Evolutionary conservation across 352 stramenopile species (phyloP).

Genomic region (Phytophthora multivora): DNA sequence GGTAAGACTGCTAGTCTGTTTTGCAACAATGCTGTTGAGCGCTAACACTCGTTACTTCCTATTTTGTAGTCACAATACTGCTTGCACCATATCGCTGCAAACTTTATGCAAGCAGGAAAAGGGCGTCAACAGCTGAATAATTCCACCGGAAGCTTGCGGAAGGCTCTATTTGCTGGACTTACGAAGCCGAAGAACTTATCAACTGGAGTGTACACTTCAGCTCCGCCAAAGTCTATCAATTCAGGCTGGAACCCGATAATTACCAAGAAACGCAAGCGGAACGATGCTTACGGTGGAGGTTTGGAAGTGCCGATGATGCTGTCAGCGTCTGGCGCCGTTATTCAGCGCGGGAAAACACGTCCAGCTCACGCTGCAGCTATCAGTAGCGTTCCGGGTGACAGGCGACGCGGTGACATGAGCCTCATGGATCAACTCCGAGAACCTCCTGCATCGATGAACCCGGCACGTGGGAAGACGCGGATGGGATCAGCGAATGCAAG

Average conservation of each 20-base stretch:
- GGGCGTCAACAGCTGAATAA: conserved; percentile 82
- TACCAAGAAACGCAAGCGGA: conserved; percentile 64
- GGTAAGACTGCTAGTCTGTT: conserved; percentile 25
- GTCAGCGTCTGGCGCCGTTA: conserved; percentile 49
- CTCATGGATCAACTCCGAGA: conserved; percentile 42
- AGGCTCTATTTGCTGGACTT: conserved; percentile 58
- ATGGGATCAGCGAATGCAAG: conserved; percentile 5
- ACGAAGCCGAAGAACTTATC: conserved; percentile 79
- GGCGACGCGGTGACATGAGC: conserved; percentile 23
- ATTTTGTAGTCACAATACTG: conserved; percentile 67
- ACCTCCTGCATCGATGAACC: conserved; percentile 24
- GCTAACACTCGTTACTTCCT: background rate
- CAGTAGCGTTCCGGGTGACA: conserved; percentile 9
- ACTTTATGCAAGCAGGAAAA: conserved; percentile 74
- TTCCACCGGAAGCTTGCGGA: conserved; percentile 63
- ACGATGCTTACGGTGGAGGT: conserved; percentile 30
- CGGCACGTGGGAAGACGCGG: background rate
- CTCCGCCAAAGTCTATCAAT: conserved; percentile 20
- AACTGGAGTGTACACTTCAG: conserved; percentile 69
- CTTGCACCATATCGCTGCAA: conserved; percentile 74
- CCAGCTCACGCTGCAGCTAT: background rate
- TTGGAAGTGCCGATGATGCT: conserved; percentile 57
- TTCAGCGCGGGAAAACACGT: conserved; percentile 32
- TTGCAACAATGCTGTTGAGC: background rate
- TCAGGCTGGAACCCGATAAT: conserved; percentile 41